phyloP scores from a whole-genome alignment of 306 rosid species.

The Lagenaria siceraria region DNA sequence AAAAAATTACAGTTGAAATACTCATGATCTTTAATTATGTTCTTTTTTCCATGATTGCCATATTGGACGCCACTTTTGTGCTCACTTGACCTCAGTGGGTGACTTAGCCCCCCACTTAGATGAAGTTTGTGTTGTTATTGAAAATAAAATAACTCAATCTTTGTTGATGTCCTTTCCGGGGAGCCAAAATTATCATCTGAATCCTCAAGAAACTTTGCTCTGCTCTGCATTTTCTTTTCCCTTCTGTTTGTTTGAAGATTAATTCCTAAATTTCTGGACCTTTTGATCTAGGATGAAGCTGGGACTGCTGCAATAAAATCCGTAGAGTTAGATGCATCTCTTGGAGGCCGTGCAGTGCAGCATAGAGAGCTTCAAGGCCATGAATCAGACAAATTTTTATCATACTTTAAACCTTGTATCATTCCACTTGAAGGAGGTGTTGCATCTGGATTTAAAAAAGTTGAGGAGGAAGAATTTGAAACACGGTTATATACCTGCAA shows the following conservation, averaged over 20 bases:
- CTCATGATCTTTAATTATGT: background rate
- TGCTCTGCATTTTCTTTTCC: background rate
- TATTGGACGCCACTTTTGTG: background rate
- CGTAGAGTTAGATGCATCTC: constrained; percentile 79
- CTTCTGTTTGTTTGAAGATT: background rate
- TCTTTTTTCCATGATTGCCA: background rate
- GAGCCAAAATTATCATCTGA: background rate
- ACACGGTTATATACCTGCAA: constrained; percentile 72
- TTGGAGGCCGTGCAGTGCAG: constrained; percentile 98
- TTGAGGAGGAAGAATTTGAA: constrained; percentile 75
- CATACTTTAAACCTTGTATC: constrained; percentile 95
- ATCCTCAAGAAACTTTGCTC: background rate
- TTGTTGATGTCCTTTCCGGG: background rate
- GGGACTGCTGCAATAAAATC: constrained; percentile 94
- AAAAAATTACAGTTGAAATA: background rate
- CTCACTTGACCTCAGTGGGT: background rate
- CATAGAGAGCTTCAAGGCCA: constrained; percentile 91
- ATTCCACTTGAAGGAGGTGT: constrained; percentile 93
- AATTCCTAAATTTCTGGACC: background rate
- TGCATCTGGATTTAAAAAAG: constrained; percentile 68
- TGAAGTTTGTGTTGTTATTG: background rate
- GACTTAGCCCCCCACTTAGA: background rate
- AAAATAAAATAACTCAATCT: background rate
- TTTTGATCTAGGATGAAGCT: constrained; percentile 69
- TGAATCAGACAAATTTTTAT: constrained; percentile 95